Conservation (phyloP, 768 basidiomycete species). For the Suillus paluster region DNA sequence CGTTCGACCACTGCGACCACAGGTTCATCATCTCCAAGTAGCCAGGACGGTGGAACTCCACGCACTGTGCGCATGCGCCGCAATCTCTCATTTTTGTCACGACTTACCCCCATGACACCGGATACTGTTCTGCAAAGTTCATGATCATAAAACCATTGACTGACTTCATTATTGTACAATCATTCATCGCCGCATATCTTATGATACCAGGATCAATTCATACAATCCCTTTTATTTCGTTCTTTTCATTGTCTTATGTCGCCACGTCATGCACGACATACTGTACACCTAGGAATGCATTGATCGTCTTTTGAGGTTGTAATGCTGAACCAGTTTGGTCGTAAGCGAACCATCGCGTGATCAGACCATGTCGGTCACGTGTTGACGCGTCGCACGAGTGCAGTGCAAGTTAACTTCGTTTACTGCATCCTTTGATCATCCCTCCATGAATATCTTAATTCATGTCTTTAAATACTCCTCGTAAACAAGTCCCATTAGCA, state of each 20-base stretch:
- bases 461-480: conserved; percentile 73
- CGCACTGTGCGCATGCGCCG: conserved; percentile 32
- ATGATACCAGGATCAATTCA: conserved; percentile 12
- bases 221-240: conserved; percentile 13
- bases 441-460: conserved; percentile 3
- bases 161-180: conserved; percentile 8
- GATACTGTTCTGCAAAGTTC: conserved; percentile 14
- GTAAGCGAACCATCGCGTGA: conserved; percentile 1
- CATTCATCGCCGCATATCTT: conserved; percentile 20
- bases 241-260: conserved; percentile 8
- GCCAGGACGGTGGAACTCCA: conserved; percentile 20
- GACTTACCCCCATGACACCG: conserved; percentile 30
- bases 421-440: conserved; percentile 2
- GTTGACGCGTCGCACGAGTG: conserved; percentile 7
- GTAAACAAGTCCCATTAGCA: conserved; percentile 76
- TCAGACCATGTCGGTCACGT: conserved; percentile 8
- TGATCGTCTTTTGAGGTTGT: background rate
- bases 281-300: background rate
- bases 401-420: background rate
- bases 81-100: conserved; percentile 41
- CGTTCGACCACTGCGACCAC: conserved; percentile 23
- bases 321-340: background rate
- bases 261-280: background rate
- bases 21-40: conserved; percentile 13
- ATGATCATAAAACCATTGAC: conserved; percentile 13